Conservation (phyloP, 2,329 filamentous ascomycete genomes). For the Diaporthe citriasiana region DNA sequence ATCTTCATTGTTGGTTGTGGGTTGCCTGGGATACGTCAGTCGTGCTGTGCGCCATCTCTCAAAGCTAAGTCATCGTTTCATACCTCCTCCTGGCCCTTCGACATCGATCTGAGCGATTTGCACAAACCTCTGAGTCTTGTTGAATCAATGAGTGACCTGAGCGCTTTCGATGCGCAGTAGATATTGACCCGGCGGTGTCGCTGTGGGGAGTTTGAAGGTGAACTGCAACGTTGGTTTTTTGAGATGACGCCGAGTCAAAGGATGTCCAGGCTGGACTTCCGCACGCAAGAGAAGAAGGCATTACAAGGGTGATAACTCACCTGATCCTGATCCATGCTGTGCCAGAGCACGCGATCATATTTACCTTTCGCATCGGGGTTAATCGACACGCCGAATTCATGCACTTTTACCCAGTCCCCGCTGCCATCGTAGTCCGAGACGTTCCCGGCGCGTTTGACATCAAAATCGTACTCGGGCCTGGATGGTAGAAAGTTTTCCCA, state of each 20-base stretch:
- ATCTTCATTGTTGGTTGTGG: neutral
- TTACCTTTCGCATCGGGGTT: neutral
- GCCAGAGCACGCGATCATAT: conserved; percentile 8
- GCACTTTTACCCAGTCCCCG: neutral
- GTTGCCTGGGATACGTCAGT: neutral
- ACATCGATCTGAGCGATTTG: neutral
- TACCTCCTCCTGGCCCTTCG: conserved; percentile 3
- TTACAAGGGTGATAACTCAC: neutral
- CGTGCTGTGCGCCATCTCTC: neutral
- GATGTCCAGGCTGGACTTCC: neutral
- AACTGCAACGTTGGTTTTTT: neutral
- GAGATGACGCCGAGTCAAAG: neutral
- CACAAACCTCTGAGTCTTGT: neutral
- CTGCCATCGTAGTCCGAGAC: neutral
- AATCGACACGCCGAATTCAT: neutral
- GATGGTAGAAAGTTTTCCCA: neutral
- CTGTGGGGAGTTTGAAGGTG: neutral
- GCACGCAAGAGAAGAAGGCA: neutral
- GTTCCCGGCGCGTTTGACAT: neutral
- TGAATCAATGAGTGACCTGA: neutral
- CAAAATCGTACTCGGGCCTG: neutral
- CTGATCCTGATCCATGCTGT: conserved; percentile 1
- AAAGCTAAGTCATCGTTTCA: neutral
- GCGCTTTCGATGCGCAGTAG: neutral
- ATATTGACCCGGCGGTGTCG: neutral